These are phyloP conservation scores for Allium fistulosum DNA, from an alignment of 106 monocot genomes.

Conservation along the genomic window DNA sequence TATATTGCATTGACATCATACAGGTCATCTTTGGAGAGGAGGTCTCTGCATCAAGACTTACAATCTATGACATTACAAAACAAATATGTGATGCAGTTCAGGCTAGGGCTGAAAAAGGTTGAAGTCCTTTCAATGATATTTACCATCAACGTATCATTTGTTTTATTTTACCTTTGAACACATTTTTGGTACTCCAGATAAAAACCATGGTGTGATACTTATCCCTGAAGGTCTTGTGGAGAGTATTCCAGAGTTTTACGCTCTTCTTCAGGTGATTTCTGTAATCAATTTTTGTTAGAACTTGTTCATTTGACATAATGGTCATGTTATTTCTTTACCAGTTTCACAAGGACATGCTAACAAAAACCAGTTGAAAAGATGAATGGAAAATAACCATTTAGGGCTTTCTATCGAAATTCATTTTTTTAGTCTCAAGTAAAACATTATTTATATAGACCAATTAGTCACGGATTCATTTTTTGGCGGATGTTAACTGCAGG, in stretches of 20 bases:
- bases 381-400: background rate
- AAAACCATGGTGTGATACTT: conserved; percentile 76
- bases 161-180: background rate
- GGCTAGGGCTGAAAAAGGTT: conserved; percentile 72
- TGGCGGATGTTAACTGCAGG: conserved; percentile 26
- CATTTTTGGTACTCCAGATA: conserved; percentile 33
- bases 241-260: conserved; percentile 78
- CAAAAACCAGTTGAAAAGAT: too few species aligned
- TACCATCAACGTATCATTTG: background rate
- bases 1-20: background rate
- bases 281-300: background rate
- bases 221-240: conserved; percentile 92
- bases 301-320: too few species aligned
- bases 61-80: conserved; percentile 78
- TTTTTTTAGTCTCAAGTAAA: background rate
- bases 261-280: conserved; percentile 61
- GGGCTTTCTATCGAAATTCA: background rate
- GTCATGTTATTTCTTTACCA: too few species aligned
- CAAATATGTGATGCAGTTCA: conserved; percentile 93
- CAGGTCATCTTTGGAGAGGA: conserved; percentile 92
- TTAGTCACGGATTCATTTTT: too few species aligned
- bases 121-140: background rate
- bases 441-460: background rate
- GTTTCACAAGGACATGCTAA: too few species aligned
- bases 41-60: conserved; percentile 76